These are phyloP conservation scores for Monosporascus ibericus DNA, from an alignment of 2,329 filamentous ascomycete genomes.

Conservation along the genomic window DNA sequence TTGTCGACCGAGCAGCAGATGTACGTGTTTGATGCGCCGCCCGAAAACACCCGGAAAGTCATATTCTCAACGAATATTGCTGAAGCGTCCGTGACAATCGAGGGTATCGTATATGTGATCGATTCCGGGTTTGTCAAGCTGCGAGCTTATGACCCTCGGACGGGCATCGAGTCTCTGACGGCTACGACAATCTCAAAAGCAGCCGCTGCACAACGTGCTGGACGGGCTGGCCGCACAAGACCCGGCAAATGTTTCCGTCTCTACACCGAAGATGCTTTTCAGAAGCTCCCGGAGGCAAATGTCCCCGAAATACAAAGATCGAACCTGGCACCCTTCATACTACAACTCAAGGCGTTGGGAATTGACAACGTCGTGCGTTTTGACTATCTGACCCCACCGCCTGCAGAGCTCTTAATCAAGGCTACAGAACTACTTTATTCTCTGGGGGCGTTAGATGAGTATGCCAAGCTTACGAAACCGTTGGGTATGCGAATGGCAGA, in stretches of 20 bases:
- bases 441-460: constrained; percentile 78
- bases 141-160: constrained; percentile 74
- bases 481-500: constrained; percentile 91
- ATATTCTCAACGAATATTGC: constrained; percentile 94
- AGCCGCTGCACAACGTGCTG: constrained; percentile 85
- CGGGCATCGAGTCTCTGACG: constrained; percentile 83
- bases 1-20: constrained; percentile 88
- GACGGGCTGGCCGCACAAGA: constrained; percentile 80
- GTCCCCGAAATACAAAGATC: constrained; percentile 88
- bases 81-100: constrained; percentile 91
- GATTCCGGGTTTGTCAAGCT: constrained; percentile 91
- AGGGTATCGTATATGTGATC: constrained; percentile 84
- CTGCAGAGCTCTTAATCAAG: constrained; percentile 75
- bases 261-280: constrained; percentile 73
- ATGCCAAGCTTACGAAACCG: constrained; percentile 83
- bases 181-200: constrained; percentile 81
- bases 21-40: constrained; percentile 83
- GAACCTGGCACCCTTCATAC: constrained; percentile 78
- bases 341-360: constrained; percentile 90
- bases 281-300: constrained; percentile 62
- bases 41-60: constrained; percentile 79
- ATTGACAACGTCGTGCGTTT: constrained; percentile 93
- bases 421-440: constrained; percentile 85
- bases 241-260: constrained; percentile 92
- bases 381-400: constrained; percentile 80